Percentiles rank a stretch among this genome's conserved stretches.
Conservation (phyloP, 805 yeast genomes). For the Priceomyces melissophilus region DNA sequence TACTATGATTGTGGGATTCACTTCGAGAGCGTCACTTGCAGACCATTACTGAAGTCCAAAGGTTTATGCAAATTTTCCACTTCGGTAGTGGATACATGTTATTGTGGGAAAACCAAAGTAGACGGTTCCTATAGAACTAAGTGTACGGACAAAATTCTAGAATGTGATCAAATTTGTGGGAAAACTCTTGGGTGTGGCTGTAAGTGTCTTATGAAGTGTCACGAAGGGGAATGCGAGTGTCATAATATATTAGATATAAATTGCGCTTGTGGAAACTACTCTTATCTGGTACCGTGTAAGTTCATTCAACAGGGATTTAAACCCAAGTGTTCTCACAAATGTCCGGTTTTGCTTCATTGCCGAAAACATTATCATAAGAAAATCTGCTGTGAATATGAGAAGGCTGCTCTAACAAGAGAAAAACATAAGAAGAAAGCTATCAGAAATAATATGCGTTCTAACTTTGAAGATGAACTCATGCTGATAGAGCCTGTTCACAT, state of each 20-base stretch:
- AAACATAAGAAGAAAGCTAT: conserved; percentile 49
- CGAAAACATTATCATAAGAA: conserved; percentile 72
- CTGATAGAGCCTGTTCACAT: conserved; percentile 70
- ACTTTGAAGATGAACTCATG: conserved; percentile 43
- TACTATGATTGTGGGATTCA: conserved; percentile 65
- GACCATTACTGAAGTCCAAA: conserved; percentile 34
- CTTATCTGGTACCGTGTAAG: conserved; percentile 62
- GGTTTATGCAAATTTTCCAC: conserved; percentile 64
- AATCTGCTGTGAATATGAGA: conserved; percentile 69
- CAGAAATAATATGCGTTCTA: conserved; percentile 41
- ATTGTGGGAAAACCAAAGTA: conserved; percentile 69
- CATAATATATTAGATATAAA: conserved; percentile 44
- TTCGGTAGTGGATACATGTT: conserved; percentile 56
- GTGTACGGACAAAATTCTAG: conserved; percentile 79
- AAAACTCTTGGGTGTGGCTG: conserved; percentile 71
- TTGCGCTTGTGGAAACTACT: conserved; percentile 62
- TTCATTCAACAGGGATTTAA: conserved; percentile 46
- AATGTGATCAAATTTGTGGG: conserved; percentile 64
- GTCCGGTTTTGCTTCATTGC: conserved; percentile 73
- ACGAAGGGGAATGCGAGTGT: conserved; percentile 75
- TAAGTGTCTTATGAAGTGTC: conserved; percentile 66
- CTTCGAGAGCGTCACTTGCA: conserved; percentile 49
- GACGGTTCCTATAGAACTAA: conserved; percentile 42
- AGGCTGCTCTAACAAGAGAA: conserved; percentile 53
- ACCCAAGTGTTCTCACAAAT: conserved; percentile 68